phyloP scores from a whole-genome alignment of 345 rosid genomes.

The Brassica juncea region DNA sequence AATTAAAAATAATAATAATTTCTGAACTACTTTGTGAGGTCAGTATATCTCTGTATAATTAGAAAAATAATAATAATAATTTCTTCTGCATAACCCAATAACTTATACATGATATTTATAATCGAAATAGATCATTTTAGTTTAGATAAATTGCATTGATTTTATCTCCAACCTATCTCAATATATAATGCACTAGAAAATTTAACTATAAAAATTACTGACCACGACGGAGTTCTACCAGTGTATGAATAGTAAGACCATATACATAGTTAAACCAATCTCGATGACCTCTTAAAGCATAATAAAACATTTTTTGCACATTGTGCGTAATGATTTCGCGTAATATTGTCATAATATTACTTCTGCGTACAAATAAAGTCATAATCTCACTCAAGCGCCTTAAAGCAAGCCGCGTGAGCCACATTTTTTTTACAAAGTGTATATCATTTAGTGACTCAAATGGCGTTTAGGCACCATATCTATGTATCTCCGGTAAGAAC shows the following conservation, averaged over 20 bases:
- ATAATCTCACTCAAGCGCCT: constrained; percentile 20
- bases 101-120: neutral
- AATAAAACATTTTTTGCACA: neutral
- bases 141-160: neutral
- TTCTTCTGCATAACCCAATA: constrained; percentile 6
- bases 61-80: neutral
- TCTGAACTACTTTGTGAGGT: too few species aligned
- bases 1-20: too few species aligned
- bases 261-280: neutral
- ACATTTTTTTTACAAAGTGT: neutral
- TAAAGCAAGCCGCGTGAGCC: constrained; percentile 15
- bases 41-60: too few species aligned
- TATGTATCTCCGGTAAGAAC: constrained; percentile 11
- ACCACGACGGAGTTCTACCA: neutral
- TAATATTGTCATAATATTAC: neutral
- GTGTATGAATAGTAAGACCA: neutral
- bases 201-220: neutral
- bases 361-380: neutral
- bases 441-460: neutral
- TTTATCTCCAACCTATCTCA: neutral
- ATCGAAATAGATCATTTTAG: neutral
- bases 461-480: neutral
- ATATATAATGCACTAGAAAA: neutral
- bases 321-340: constrained; percentile 4
- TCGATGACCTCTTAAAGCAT: neutral